Percentiles rank a stretch among this genome's conserved stretches.
Conservation (phyloP, 2,329 filamentous ascomycete species). For the Claviceps pazoutovae region DNA sequence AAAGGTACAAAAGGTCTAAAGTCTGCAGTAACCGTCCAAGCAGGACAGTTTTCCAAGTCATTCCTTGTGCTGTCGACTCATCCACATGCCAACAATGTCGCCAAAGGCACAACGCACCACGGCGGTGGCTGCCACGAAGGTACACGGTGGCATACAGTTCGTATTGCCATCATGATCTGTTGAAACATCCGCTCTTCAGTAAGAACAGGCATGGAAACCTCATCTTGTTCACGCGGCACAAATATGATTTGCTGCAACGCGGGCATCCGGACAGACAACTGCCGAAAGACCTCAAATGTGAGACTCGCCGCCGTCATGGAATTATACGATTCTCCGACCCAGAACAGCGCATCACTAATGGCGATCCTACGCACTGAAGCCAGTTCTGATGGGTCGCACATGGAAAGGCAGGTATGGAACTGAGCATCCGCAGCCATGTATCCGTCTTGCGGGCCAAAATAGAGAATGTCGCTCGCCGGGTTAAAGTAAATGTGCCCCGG, state of each 20-base stretch:
- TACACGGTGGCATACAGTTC: constrained; percentile 16
- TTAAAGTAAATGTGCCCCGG: constrained; percentile 30
- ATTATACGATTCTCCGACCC: constrained; percentile 20
- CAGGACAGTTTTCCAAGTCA: no score
- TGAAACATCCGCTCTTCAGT: constrained; percentile 21
- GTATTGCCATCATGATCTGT: constrained; percentile 24
- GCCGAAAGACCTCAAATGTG: constrained; percentile 25
- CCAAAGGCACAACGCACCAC: constrained; percentile 23
- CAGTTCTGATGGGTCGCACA: constrained; percentile 28
- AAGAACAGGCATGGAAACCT: constrained; percentile 16
- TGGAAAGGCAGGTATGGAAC: constrained; percentile 29
- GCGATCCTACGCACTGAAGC: constrained; percentile 27
- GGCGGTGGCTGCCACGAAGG: constrained; percentile 20
- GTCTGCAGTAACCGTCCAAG: not conserved
- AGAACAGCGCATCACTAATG: constrained; percentile 31
- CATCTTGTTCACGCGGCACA: constrained; percentile 25
- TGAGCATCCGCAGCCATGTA: constrained; percentile 31
- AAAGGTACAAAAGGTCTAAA: not conserved
- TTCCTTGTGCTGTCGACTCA: not conserved
- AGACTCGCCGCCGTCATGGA: constrained; percentile 26
- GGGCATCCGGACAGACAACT: constrained; percentile 25
- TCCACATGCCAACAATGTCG: constrained; percentile 2
- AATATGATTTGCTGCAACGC: constrained; percentile 29
- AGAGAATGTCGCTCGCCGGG: constrained; percentile 28
- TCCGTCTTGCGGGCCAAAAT: constrained; percentile 31